phyloP scores from a whole-genome alignment of 2,329 filamentous ascomycete genomes.

The Chaetomiaceae sp. region DNA sequence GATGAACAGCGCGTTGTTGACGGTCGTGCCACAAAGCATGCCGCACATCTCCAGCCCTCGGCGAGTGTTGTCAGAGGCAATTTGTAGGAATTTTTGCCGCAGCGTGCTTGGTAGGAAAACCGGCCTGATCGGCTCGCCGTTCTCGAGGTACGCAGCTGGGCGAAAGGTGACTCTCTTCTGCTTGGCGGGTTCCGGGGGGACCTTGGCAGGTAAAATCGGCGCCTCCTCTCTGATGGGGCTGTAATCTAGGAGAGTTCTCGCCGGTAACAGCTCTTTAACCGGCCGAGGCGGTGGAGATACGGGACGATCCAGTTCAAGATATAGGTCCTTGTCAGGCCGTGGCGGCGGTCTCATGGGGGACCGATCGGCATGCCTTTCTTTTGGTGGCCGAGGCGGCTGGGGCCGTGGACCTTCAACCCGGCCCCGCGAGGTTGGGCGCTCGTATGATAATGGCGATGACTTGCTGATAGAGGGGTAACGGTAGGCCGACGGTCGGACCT shows the following conservation, averaged over 20 bases:
- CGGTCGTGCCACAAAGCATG: slow-evolving; percentile 83
- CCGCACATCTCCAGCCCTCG: slow-evolving; percentile 90
- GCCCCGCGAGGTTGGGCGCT: slow-evolving; percentile 32
- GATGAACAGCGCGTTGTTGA: slow-evolving; percentile 92
- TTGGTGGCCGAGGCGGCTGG: slow-evolving; percentile 36
- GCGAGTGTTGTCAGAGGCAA: slow-evolving; percentile 72
- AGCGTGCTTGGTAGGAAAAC: slow-evolving; percentile 79
- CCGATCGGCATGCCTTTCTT: slow-evolving; percentile 25
- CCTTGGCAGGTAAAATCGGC: slow-evolving; percentile 34
- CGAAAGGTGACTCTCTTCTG: slow-evolving; percentile 70
- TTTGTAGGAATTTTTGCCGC: slow-evolving; percentile 66
- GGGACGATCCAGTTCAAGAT: background rate
- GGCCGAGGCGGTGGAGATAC: slow-evolving; percentile 31
- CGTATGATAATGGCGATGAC: slow-evolving; percentile 46
- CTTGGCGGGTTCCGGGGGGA: slow-evolving; percentile 33
- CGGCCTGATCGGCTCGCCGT: slow-evolving; percentile 78
- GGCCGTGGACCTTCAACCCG: slow-evolving; percentile 14
- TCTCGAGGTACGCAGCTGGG: slow-evolving; percentile 84
- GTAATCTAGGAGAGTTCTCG: slow-evolving; percentile 25
- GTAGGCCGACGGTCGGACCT: slow-evolving; percentile 38
- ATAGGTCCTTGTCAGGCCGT: slow-evolving; percentile 30
- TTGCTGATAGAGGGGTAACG: slow-evolving; percentile 55
- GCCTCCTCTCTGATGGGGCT: slow-evolving; percentile 23
- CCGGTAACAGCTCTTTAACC: slow-evolving; percentile 27
- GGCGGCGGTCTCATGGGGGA: slow-evolving; percentile 24